Base-by-base conservation (phyloP, 352 stramenopile genomes). In the Phytophthora citricola region DNA sequence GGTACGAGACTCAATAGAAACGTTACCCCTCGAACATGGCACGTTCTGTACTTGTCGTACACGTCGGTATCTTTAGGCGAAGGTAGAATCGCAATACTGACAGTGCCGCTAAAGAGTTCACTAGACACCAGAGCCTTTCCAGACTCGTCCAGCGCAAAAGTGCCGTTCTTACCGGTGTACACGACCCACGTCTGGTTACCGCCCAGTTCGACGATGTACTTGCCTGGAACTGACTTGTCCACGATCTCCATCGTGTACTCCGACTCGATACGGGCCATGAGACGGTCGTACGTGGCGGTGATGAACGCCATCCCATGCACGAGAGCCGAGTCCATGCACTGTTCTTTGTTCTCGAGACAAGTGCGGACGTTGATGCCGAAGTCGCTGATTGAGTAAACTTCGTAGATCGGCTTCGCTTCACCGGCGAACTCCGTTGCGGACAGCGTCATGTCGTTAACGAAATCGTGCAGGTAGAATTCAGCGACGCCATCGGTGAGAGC, bases 151-250 rank as follows among this genome's bases (percentile, higher is more conserved):
- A 79, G 39, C 6, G 63, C 71, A 47, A 87, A 82, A 2, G 47
- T 71, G 22, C 53, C 67, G 24, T 49, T 51, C 7, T 72, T 59
- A 24, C 52, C 59, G n/a, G 79, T 61, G 59, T 88, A 92, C 7
- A 92, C 61, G 4, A 93, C 79, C 84, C 84, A 93, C 22, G 73
- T 89, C 63, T 90, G 79, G 27, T 77, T 83, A 50, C 83, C 87
- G 44, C 58, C 69, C 4, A 91, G 58, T 32, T 83, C 38, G 0
- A 91, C 11, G 12, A 85, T 53, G 55, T 86, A 87, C 64, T 90
- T 91, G 57, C 73, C 73, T 8, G 79, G 52, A 14, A 58, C 58
- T 0, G 61, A 44, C 31, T 76, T 57, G 26, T 79, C 70, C 10
- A 83, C 53, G 40, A 78, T 78, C 24, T 66, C 65, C 52, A 90